Percentiles rank a stretch among this genome's conserved stretches.
These are phyloP conservation scores for Yamadazyma sp. DNA, from an alignment of 805 yeast species.

Conservation along the genomic window DNA sequence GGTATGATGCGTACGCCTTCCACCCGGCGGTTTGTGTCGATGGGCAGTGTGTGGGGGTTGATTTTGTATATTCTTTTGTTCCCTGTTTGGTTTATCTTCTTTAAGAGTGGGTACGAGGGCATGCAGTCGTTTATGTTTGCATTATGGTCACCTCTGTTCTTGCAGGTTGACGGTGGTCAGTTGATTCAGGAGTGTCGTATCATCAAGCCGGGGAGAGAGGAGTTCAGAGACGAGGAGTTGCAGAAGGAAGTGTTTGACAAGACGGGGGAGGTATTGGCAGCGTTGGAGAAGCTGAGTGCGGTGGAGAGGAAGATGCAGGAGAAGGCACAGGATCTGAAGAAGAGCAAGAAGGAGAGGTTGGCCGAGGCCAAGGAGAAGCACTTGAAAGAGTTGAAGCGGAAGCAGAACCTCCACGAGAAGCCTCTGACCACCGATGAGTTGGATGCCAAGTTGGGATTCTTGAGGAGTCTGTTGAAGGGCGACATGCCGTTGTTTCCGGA, in stretches of 20 bases:
- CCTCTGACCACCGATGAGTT: conserved; percentile 38
- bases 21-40: conserved; percentile 70
- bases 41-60: conserved; percentile 69
- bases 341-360: conserved; percentile 20
- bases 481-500: conserved; percentile 18
- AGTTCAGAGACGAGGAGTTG: conserved; percentile 59
- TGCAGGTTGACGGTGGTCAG: conserved; percentile 60
- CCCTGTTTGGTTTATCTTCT: conserved; percentile 81
- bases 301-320: conserved; percentile 51
- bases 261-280: conserved; percentile 57
- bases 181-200: conserved; percentile 72
- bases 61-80: conserved; percentile 61
- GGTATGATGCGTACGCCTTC: conserved; percentile 90
- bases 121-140: conserved; percentile 76
- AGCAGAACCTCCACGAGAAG: conserved; percentile 29
- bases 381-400: conserved; percentile 17
- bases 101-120: conserved; percentile 76
- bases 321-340: conserved; percentile 19
- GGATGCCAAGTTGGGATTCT: conserved; percentile 29
- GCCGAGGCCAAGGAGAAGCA: conserved; percentile 19
- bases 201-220: conserved; percentile 56
- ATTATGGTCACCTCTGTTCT: conserved; percentile 68
- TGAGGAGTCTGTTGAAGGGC: conserved; percentile 14
- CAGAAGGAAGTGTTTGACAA: conserved; percentile 60
- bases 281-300: conserved; percentile 71